A percentile compares a stretch with the other conserved stretches of the same genome.
These are phyloP conservation scores for Neurospora crassa DNA, from an alignment of 2,329 filamentous ascomycete species.

Conservation along the genomic window DNA sequence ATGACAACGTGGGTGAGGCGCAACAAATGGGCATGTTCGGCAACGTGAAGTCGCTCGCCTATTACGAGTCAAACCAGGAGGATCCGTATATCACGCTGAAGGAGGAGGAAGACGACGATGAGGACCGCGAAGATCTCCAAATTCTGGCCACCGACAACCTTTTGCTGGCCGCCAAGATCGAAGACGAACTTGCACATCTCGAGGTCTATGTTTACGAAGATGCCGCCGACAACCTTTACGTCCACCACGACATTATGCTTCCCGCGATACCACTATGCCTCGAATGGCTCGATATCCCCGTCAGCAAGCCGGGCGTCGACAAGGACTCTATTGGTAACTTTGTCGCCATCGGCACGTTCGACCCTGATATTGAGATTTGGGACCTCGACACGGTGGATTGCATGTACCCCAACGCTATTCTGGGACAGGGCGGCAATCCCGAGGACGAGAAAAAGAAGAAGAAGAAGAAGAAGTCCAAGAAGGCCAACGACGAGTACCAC, in stretches of 20 bases:
- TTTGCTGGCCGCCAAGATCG: constrained; percentile 82
- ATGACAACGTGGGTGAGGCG: constrained; percentile 45
- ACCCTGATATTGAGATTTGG: constrained; percentile 98
- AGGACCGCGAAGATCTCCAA: constrained; percentile 88
- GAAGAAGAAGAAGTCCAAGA: constrained; percentile 84
- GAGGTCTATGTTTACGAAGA: constrained; percentile 98
- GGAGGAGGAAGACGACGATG: constrained; percentile 55
- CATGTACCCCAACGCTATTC: constrained; percentile 96
- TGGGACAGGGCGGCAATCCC: constrained; percentile 60
- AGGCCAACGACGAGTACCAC: constrained; percentile 85
- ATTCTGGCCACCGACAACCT: constrained; percentile 89
- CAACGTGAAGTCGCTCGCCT: constrained; percentile 86
- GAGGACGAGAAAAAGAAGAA: constrained; percentile 61
- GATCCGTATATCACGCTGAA: constrained; percentile 94
- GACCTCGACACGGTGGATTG: constrained; percentile 91
- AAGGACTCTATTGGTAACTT: constrained; percentile 73
- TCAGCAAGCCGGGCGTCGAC: constrained; percentile 56
- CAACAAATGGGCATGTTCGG: constrained; percentile 87
- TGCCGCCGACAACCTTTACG: constrained; percentile 88
- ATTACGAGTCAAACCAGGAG: constrained; percentile 88
- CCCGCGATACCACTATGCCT: constrained; percentile 91
- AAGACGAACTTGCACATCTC: constrained; percentile 92
- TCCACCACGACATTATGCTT: constrained; percentile 99
- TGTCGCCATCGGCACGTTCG: constrained; percentile 92
- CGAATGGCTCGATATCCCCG: constrained; percentile 92